Base-by-base conservation (phyloP, 2,329 filamentous ascomycete species). In the Epichloe festucae region DNA sequence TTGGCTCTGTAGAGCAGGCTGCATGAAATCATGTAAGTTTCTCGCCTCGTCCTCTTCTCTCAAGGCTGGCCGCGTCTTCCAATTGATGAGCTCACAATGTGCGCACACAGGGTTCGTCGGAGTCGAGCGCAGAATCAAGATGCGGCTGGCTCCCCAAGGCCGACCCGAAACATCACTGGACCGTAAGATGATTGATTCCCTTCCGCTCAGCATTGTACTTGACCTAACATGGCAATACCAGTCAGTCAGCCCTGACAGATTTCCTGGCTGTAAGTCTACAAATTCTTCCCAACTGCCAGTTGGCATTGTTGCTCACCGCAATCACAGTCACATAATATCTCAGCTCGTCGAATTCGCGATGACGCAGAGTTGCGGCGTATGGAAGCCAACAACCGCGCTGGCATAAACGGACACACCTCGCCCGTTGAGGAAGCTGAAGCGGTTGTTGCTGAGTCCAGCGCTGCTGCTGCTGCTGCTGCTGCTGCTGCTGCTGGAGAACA, bases 311-410 rank as follows among this genome's bases (percentile, higher is more conserved):
- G 44, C 60, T 67, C 46, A 67, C 51, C 36, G 14, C 38, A 7
- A 5, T 17, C 12, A 31, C 36, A 84, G 77, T 79, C 84, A 2
- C 82, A 87, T 65, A 87, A 87, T 59, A 89, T 89, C 57, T 87
- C 79, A 21, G 76, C 78, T 2, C 64, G 70, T 31, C 73, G 77
- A 53, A 81, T 81, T 52, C 71, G 73, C 38, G 63, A 69, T 19
- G 71, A 76, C 55, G 75, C 75, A 17, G 70, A 74, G 35, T 63
- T 66, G 38, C 71, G 77, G 46, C 69, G 74, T 49, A 73, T 76
- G 51, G 60, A 63, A 53, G 66, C 67, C 31, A 61, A 59, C 4
- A 55, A 55, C 6, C 55, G 57, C 6, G 50, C 59, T 23, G 47
- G 54, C 7, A 39, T 60, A 36, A 55, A 60, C 27, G 57, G 54